Percentiles rank a stretch among this genome's conserved stretches.
These are phyloP conservation scores for Irpex lacteus DNA, from an alignment of 1,284 basidiomycete genomes.

Conservation along the genomic window DNA sequence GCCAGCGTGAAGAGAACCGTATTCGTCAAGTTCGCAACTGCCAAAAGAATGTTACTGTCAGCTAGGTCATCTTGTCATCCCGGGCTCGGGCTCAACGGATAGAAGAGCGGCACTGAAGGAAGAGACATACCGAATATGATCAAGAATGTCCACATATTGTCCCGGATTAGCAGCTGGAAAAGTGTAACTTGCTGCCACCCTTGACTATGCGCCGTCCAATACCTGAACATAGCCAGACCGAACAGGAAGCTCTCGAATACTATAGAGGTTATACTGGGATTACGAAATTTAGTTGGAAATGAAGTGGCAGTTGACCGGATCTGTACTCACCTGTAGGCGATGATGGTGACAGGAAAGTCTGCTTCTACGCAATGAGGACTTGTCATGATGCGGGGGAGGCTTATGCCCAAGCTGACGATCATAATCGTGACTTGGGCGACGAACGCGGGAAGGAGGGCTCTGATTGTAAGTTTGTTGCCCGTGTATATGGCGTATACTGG, in stretches of 20 bases:
- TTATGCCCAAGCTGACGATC: constrained; percentile 23
- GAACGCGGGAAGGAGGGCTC: constrained; percentile 23
- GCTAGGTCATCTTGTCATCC: not conserved
- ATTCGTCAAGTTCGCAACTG: constrained; percentile 27
- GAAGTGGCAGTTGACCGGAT: not conserved
- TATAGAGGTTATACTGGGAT: constrained; percentile 31
- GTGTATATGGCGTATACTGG: constrained; percentile 32
- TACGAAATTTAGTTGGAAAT: not conserved
- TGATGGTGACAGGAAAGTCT: constrained; percentile 24
- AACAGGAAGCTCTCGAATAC: constrained; percentile 36
- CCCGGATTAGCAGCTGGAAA: constrained; percentile 32
- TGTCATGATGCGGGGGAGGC: constrained; percentile 26
- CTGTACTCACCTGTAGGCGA: constrained; percentile 28
- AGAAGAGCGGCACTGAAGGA: not conserved
- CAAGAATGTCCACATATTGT: constrained; percentile 31
- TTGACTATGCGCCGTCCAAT: constrained; percentile 25
- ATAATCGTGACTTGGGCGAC: constrained; percentile 25
- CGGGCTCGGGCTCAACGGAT: not conserved
- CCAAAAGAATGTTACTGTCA: not conserved
- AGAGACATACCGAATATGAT: constrained; percentile 24
- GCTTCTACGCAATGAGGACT: constrained; percentile 24
- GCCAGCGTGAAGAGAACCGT: constrained; percentile 26
- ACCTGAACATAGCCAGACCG: constrained; percentile 30
- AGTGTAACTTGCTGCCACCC: constrained; percentile 32
- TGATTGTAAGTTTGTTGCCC: constrained; percentile 19